Evolutionary conservation across 495 filamentous ascomycete genomes (phyloP).

Genomic region (Neurospora sp.): DNA sequence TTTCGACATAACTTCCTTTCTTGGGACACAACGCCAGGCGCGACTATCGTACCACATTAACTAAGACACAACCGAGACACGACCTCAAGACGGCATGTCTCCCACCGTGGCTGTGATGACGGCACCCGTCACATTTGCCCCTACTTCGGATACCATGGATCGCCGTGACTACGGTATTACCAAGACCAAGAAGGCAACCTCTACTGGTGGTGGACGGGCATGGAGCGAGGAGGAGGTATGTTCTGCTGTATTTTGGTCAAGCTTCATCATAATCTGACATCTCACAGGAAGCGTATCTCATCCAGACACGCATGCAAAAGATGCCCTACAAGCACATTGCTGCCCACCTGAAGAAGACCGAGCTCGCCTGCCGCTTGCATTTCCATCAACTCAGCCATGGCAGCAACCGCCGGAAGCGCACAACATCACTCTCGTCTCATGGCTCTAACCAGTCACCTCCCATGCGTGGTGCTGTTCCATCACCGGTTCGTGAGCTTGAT

Average conservation of each 20-base stretch:
- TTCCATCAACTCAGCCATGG: slow-evolving; percentile 78
- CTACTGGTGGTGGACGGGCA: slow-evolving; percentile 61
- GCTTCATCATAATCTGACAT: slow-evolving; percentile 7
- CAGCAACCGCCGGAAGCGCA: slow-evolving; percentile 61
- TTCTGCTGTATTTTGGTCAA: not conserved
- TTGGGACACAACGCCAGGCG: slow-evolving; percentile 22
- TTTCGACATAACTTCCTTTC: slow-evolving; percentile 13
- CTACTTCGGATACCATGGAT: slow-evolving; percentile 37
- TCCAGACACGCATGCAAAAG: slow-evolving; percentile 73
- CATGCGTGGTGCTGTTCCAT: slow-evolving; percentile 32
- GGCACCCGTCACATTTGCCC: slow-evolving; percentile 29
- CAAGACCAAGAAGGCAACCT: slow-evolving; percentile 52
- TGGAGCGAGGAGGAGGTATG: slow-evolving; percentile 73
- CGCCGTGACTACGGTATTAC: slow-evolving; percentile 45
- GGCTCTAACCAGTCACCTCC: slow-evolving; percentile 36
- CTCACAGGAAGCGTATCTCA: slow-evolving; percentile 66
- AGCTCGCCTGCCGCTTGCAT: slow-evolving; percentile 74
- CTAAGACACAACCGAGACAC: slow-evolving; percentile 2
- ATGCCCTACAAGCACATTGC: slow-evolving; percentile 88
- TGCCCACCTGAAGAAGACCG: slow-evolving; percentile 72
- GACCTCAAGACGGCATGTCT: slow-evolving; percentile 27
- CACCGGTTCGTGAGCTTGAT: slow-evolving; percentile 35
- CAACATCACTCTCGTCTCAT: slow-evolving; percentile 50
- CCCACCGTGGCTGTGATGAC: slow-evolving; percentile 38
- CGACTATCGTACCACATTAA: slow-evolving; percentile 3